Base-by-base conservation (phyloP, 2,329 filamentous ascomycete genomes). In the Hypoxylon sp. region DNA sequence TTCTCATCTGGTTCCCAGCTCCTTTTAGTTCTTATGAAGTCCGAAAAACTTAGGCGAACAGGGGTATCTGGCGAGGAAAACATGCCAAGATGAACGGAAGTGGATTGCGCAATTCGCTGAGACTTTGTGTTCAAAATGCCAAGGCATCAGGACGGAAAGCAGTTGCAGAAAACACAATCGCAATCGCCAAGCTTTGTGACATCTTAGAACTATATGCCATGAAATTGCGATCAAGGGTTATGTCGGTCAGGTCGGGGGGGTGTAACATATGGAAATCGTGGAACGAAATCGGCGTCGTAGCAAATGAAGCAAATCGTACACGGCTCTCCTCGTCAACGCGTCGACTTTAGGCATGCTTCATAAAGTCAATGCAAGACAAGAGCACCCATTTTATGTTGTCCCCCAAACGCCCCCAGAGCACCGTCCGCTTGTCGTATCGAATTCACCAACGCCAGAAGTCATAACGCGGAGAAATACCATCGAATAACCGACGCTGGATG, bases 271-370 rank as follows among this genome's bases (percentile, higher is more conserved):
- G 63, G 59, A 74, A 74, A 73, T 74, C 72, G 65, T 73, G 66
- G 74, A 62, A 65, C 48, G 55, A 75, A 74, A 74, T 72, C 63
- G 53, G 71, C 64, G 68, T 71, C 63, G 55, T 71, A 67, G 70
- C 34, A 71, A 67, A 69, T 70, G 64, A 68, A 72, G 68, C 69
- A 71, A 65, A 65, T 72, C 63, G 60, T 70, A 72, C 69, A 72
- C 53, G 49, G 58, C 69, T 63, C 48, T 63, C 65, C 64, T 69
- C 67, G 64, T 67, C 62, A 36, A 53, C 68, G 69, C 73, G 63
- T 71, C 70, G 64, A 68, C 73, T 73, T 74, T 72, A 67, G 68
- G 68, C 63, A 70, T 68, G 70, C 68, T 60, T 71, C 71, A 60
- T 68, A 69, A 73, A 73, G 70, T 67, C 63, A 74, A 73, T 65